Base-by-base conservation (phyloP, 2,329 filamentous ascomycete species). In the Neofusicoccum kwambonambiense region DNA sequence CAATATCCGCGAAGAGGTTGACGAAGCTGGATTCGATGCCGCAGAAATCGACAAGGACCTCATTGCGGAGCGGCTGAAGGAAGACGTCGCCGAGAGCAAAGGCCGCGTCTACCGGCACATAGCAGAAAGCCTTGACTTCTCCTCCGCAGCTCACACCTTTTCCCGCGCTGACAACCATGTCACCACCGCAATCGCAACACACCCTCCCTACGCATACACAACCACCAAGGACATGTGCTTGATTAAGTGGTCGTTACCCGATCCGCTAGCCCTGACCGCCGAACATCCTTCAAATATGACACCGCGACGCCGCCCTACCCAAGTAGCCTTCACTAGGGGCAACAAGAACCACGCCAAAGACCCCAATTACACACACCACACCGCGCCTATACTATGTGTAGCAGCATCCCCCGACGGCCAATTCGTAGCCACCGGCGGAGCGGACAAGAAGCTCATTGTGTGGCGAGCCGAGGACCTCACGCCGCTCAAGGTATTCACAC, bases 11-110 rank as follows among this genome's bases (percentile, higher is more conserved):
- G 86, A 90, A 72, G 90, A 97, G 70, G 78, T 82, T 31, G 90
- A 96, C 70, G 90, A 92, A 68, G 85, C 85, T 62, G 95, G 93
- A 44, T 99, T 98, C 74, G 93, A 99, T 78, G 95, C 95, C 7
- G 93, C 90, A 70, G 92, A 98, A 62, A 91, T 99, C 65, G 95
- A 98, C 79, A 86, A 90, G 66, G 95, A 99, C 74, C 81, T 97
- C 71, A 93, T 99, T 72, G 93, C 94, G 47, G 91, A 96, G 77
- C 84, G 93, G 70, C 81, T 99, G 71, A 89, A 94, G 77, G 92
- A 97, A 79, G 95, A 98, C 75, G 91, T 95, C 49, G 88, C 95
- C 61, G 95, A 97, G 79, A 87, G 87, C 64, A 97, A 97, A 80
- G 95, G 95, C 65, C 90, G 90, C 71, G 85, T 97, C 57, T 98